phyloP scores from a whole-genome alignment of 108 stramenopile species.

The Asterionellopsis glacialis region DNA sequence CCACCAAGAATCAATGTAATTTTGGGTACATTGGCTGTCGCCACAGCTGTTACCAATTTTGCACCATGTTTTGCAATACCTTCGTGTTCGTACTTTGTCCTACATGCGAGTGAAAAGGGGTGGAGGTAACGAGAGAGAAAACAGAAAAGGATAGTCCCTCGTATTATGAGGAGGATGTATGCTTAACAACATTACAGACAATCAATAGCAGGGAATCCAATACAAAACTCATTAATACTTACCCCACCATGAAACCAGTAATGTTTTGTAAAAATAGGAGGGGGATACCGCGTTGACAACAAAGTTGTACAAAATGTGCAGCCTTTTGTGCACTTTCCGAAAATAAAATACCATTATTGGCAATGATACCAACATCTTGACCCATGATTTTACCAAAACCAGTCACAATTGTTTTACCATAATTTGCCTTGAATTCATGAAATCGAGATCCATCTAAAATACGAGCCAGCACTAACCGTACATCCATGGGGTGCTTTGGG shows the following conservation, averaged over 20 bases:
- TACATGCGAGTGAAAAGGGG: too few relatives aligned
- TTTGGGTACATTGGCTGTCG: slow-evolving; percentile 95
- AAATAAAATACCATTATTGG: slow-evolving; percentile 97
- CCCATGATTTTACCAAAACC: slow-evolving; percentile 95
- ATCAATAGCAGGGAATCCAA: too few relatives aligned
- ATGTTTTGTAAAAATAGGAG: slow-evolving; percentile 97
- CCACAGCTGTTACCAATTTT: slow-evolving; percentile 94
- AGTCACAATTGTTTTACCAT: slow-evolving; percentile 93
- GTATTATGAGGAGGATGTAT: too few relatives aligned
- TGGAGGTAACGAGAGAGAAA: too few relatives aligned
- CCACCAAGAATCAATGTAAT: slow-evolving; percentile 94
- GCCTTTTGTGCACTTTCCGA: slow-evolving; percentile 91
- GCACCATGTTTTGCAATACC: slow-evolving; percentile 98
- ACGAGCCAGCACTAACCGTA: slow-evolving; percentile 89
- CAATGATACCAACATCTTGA: slow-evolving; percentile 91
- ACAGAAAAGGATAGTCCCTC: too few relatives aligned
- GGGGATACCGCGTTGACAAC: slow-evolving; percentile 94
- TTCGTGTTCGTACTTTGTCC: slow-evolving; percentile 83
- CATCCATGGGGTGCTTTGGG: slow-evolving; percentile 94
- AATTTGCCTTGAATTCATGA: slow-evolving; percentile 95
- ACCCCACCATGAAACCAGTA: slow-evolving; percentile 98
- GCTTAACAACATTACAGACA: too few relatives aligned
- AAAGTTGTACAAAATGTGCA: slow-evolving; percentile 96
- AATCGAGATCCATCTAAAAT: slow-evolving; percentile 94
- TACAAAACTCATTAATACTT: slow-evolving; percentile 7